Evolutionary conservation across 129 eudicot genomes (phyloP), one percentile per base, ranked within the genome.

Genomic region (Logfia minima): DNA sequence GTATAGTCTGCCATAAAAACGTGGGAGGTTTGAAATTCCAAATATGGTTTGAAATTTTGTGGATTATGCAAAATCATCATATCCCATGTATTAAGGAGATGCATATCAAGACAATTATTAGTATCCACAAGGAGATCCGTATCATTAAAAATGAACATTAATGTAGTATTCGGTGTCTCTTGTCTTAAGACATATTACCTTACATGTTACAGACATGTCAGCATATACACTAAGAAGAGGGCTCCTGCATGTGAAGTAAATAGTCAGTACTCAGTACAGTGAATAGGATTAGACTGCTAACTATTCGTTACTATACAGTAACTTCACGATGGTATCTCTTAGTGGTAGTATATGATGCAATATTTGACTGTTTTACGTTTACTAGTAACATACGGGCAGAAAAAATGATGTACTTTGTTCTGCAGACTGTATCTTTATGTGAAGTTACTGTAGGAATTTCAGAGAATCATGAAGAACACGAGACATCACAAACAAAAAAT

Each of bases 161-260:
- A 61, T 69, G 52, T 21, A 51, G 34, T 34, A 55, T 39, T 48
- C 24, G 62, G 37, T 77, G 59, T 58, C 66, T 29, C 22, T 51
- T 77, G 58, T 68, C 61, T 26, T 60, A 56, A 68, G 53, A 48
- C 35, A 72, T 34, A 26, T 34, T 48, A 93, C 98, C 99, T 95
- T 95, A 74, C 99, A 95, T 62, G 99, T 86, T 41, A 91, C 96
- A 18, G 99, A 95, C 99, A 95, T 95, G 86, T 95, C 99, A 74
- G 99, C 99, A 81, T 95, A 95, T 29, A 95, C 99, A 84, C 99
- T 95, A 64, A 95, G 96, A 79, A 95, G 99, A 61, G 88, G 81
- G 68, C 98, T 93, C 80, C 97, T 93, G 90, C 87, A 92, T 55
- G 72, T 61, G 68, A 24, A 48, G 41, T n/a, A 51, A 77, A 18